phyloP scores from a whole-genome alignment of 352 stramenopile species.

The Phytophthora niederhauseri region DNA sequence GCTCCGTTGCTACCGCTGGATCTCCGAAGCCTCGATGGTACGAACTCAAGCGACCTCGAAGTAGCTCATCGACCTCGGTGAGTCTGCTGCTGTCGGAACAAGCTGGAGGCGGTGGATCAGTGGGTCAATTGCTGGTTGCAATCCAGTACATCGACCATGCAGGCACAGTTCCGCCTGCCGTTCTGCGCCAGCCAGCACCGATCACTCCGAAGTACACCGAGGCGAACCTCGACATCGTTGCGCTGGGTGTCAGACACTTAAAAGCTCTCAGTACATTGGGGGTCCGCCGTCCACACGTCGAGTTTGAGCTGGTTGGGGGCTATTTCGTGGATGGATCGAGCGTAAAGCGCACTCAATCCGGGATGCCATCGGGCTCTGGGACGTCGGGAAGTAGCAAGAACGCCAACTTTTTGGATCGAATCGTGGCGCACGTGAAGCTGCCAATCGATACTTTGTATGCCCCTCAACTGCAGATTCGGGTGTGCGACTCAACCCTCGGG shows the following conservation, averaged over 20 bases:
- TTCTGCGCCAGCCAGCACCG: constrained; percentile 29
- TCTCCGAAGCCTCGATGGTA: constrained; percentile 64
- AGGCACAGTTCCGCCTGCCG: constrained; percentile 37
- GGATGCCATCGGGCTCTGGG: constrained; percentile 5
- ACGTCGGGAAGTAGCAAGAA: constrained; percentile 58
- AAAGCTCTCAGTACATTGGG: constrained; percentile 63
- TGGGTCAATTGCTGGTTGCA: constrained; percentile 60
- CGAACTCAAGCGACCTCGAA: constrained; percentile 33
- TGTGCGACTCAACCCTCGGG: constrained; percentile 59
- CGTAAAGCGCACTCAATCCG: constrained; percentile 48
- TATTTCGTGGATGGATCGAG: constrained; percentile 55
- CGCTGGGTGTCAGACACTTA: constrained; percentile 67
- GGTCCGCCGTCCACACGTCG: constrained; percentile 61
- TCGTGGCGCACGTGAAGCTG: constrained; percentile 55
- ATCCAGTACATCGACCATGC: constrained; percentile 70
- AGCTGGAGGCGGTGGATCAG: constrained; percentile 12
- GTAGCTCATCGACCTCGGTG: constrained; percentile 18
- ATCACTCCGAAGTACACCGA: constrained; percentile 61
- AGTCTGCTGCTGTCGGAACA: constrained; percentile 32
- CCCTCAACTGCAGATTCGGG: constrained; percentile 66
- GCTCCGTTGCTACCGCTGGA: constrained; percentile 45
- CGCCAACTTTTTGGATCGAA: constrained; percentile 71
- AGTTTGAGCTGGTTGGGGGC: constrained; percentile 71
- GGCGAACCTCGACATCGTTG: constrained; percentile 67
- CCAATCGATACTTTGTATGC: constrained; percentile 66